Evolutionary conservation across 352 stramenopile genomes (phyloP).

Genomic region (Hyphochytrium catenoides): DNA sequence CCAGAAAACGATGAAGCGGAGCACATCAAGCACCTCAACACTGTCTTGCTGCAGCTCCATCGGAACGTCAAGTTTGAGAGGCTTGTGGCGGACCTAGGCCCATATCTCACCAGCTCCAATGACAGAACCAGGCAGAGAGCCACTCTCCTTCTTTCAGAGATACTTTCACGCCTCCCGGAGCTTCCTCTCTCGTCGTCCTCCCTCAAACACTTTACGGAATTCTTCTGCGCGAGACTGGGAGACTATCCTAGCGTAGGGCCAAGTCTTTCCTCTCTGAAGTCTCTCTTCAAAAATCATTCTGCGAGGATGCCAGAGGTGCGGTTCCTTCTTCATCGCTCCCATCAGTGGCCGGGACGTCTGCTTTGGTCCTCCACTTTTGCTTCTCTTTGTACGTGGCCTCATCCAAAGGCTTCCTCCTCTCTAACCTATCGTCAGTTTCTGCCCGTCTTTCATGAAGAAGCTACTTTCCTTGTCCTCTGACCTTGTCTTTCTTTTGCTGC

Average conservation of each 20-base stretch:
- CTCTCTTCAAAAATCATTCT: slow-evolving; percentile 35
- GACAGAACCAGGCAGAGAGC: slow-evolving; percentile 48
- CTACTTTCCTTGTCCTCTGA: too few species aligned
- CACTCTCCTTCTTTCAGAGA: slow-evolving; percentile 54
- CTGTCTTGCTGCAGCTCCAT: slow-evolving; percentile 60
- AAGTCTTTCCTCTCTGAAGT: slow-evolving; percentile 41
- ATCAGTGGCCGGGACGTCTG: too few species aligned
- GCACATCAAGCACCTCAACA: slow-evolving; percentile 63
- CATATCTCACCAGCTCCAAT: slow-evolving; percentile 33
- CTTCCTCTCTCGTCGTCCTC: slow-evolving; percentile 36
- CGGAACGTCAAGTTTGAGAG: slow-evolving; percentile 38
- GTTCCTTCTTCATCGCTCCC: too few species aligned
- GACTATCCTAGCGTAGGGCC: slow-evolving; percentile 53
- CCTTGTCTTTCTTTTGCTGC: too few species aligned
- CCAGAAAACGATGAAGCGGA: slow-evolving; percentile 45
- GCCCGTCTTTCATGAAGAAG: too few species aligned
- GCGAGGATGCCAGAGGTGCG: slow-evolving; percentile 26
- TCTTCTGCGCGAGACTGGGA: slow-evolving; percentile 51
- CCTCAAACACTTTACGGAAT: slow-evolving; percentile 41
- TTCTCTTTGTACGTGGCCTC: too few species aligned
- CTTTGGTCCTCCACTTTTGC: too few species aligned
- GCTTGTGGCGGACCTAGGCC: slow-evolving; percentile 45
- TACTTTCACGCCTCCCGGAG: slow-evolving; percentile 59
- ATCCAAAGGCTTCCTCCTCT: too few species aligned
- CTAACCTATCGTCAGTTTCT: too few species aligned